Evolutionary conservation across 2,329 filamentous ascomycete species (phyloP).

Genomic region (Diaporthe destruens): DNA sequence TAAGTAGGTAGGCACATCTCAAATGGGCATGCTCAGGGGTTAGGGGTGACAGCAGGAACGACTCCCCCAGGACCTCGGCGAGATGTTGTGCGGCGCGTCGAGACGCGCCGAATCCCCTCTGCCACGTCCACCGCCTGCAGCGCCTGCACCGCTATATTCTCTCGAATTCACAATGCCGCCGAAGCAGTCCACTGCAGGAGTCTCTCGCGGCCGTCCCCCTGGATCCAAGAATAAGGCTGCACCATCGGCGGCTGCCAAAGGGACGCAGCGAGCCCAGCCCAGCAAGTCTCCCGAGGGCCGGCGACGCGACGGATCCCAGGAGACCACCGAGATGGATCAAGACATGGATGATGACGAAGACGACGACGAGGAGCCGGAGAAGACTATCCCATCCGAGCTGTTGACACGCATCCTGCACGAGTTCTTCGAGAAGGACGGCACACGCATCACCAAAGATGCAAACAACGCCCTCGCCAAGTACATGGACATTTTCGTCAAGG

Average conservation of each 20-base stretch:
- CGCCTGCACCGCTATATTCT: not conserved
- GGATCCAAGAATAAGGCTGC: conserved; percentile 42
- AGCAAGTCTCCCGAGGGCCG: conserved; percentile 43
- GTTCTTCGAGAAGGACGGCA: conserved; percentile 79
- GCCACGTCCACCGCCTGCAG: too few relatives aligned
- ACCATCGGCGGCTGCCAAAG: conserved; percentile 39
- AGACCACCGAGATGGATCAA: conserved; percentile 49
- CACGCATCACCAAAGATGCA: conserved; percentile 81
- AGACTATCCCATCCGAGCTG: conserved; percentile 77
- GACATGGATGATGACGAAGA: conserved; percentile 45
- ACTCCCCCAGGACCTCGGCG: not conserved
- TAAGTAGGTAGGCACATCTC: too few relatives aligned
- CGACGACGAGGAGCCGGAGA: conserved; percentile 48
- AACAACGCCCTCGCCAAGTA: conserved; percentile 85
- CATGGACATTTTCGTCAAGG: conserved; percentile 89
- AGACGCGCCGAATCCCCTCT: conserved; percentile 9
- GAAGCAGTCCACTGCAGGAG: conserved; percentile 52
- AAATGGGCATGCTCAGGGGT: not conserved
- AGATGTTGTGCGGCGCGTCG: conserved; percentile 15
- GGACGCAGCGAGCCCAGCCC: conserved; percentile 36
- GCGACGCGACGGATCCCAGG: conserved; percentile 42
- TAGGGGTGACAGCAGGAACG: not conserved
- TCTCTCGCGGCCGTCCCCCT: conserved; percentile 53
- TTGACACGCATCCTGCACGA: conserved; percentile 83
- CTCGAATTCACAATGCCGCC: conserved; percentile 57